Base-by-base conservation (phyloP, 345 rosid genomes). In the Reutealis trisperma region DNA sequence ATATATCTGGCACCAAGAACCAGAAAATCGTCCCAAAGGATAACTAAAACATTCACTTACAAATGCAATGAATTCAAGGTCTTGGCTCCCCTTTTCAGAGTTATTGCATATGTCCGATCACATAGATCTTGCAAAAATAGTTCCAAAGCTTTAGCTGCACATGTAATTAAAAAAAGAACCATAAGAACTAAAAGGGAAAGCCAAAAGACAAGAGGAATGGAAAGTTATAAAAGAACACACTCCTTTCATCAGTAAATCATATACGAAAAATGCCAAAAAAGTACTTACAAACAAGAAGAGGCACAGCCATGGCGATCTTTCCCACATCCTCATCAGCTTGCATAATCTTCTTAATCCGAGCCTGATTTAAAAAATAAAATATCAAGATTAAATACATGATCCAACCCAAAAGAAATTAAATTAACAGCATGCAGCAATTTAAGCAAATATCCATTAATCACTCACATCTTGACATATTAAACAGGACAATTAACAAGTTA, bases 321-420 rank as follows among this genome's bases (percentile, higher is more conserved):
- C 96, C 96, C 2, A 91, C 86, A 80, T 90, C 96, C 24, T 91
- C 93, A 83, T 91, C 94, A 69, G 92, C 80, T 83, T 91, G 96
- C 96, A 90, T 91, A 77, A 91, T 91, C 84, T 88, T 91, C 88
- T 91, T 91, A 52, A 90, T 91, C 74, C 94, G 86, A 37, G 86
- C 88, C 96, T 91, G 70, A 49, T 7, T 51, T 52, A 8, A 22
- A 59, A 59, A 24, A 12, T n/a, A 49, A 47, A 49, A 69, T 25
- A 25, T 15, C 73, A 52, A 51, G 24, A 70, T 70, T n/a, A 49
- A 49, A 19, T 49, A 47, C 10, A 16, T 4, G 34, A 27, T 70
- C 25, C 16, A 11, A 63, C 42, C 44, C n/a, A 16, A 63, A n/a
- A 70, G 14, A 70, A 51, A 51, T 25, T 25, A 49, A 47, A 24